Evolutionary conservation across 768 basidiomycete genomes (phyloP).

Genomic region (Jaapia argillacea): DNA sequence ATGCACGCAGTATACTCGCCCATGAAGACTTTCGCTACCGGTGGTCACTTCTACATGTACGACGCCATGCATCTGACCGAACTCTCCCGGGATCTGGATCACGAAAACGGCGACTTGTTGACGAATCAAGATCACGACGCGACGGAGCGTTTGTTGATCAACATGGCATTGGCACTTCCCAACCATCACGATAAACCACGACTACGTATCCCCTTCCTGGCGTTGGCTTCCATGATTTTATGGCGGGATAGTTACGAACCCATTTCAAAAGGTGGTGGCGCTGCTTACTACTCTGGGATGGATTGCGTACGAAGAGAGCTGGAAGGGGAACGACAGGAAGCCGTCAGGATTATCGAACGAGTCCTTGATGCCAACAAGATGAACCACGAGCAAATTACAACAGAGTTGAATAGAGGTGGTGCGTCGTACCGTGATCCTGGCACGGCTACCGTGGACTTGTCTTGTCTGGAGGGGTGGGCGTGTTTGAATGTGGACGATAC

Average conservation of each 20-base stretch:
- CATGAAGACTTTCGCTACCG: neutral
- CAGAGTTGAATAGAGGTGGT: neutral
- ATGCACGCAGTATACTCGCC: slow-evolving; percentile 5
- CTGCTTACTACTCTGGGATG: neutral
- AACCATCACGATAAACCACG: neutral
- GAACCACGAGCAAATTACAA: too few relatives aligned
- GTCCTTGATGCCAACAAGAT: neutral
- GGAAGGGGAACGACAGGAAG: neutral
- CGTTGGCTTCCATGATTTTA: neutral
- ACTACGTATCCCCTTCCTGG: neutral
- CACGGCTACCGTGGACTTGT: neutral
- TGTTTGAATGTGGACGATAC: too few relatives aligned
- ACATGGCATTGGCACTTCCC: neutral
- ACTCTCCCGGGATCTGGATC: neutral
- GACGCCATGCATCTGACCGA: slow-evolving; percentile 6
- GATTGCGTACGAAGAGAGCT: neutral
- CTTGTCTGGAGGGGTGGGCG: neutral
- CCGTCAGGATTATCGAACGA: neutral
- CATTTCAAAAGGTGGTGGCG: neutral
- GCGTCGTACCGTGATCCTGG: neutral
- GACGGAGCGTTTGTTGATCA: neutral
- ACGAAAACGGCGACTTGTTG: neutral
- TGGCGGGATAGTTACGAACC: neutral
- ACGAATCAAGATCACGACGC: slow-evolving; percentile 5
- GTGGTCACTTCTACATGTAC: slow-evolving; percentile 6